A percentile compares a stretch with the other conserved stretches of the same genome.
These are phyloP conservation scores for Arctostaphylos glauca DNA, from an alignment of 148 eudicot species.

Conservation along the genomic window DNA sequence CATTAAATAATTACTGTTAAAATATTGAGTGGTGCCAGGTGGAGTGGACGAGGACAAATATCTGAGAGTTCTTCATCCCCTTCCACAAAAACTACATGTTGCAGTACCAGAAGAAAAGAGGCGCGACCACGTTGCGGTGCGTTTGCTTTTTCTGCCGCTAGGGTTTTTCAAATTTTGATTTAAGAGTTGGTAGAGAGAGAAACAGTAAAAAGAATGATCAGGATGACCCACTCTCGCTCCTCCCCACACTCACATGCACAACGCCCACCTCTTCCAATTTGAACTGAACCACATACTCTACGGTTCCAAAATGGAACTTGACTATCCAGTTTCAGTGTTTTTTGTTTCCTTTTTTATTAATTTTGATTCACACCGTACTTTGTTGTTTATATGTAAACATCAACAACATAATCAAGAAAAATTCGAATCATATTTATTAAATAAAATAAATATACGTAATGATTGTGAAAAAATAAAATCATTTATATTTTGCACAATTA, in stretches of 20 bases:
- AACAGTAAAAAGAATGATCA: background rate
- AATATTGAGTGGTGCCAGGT: background rate
- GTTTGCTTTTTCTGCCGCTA: background rate
- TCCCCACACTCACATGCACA: background rate
- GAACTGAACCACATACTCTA: background rate
- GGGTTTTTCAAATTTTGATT: background rate
- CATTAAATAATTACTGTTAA: background rate
- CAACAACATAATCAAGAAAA: too few species aligned
- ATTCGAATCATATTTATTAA: too few species aligned
- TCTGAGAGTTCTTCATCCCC: background rate
- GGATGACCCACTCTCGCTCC: background rate
- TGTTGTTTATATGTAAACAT: too few species aligned
- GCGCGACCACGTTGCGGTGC: conserved; percentile 6
- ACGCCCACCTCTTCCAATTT: background rate
- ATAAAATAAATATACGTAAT: too few species aligned
- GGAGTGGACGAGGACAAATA: conserved; percentile 1
- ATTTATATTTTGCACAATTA: too few species aligned
- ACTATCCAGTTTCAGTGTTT: too few species aligned
- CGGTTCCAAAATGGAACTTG: background rate
- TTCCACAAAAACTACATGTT: background rate
- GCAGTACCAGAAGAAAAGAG: background rate
- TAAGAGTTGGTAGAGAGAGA: background rate
- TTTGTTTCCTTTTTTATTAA: too few species aligned
- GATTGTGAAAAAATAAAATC: too few species aligned
- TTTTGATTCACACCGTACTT: too few species aligned